A percentile compares a stretch with the other conserved stretches of the same genome.
Evolutionary conservation across 257 asterid species (phyloP).

Genomic region (Ligustrum vulgare): DNA sequence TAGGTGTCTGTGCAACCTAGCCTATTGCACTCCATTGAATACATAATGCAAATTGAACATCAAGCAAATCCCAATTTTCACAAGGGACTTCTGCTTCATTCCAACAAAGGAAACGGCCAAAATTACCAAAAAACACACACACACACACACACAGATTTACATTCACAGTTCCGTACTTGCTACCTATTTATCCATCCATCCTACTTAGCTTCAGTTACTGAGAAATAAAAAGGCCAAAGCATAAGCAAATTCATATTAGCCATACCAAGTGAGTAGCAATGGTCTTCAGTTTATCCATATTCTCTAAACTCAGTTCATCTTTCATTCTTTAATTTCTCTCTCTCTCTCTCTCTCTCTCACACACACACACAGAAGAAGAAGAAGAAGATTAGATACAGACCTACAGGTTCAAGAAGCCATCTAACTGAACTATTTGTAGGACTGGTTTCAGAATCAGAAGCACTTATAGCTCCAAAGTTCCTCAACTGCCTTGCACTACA

Average conservation of each 20-base stretch:
- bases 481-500: constrained; percentile 40
- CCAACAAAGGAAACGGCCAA: not conserved
- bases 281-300: not conserved
- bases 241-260: not conserved
- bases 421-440: constrained; percentile 38
- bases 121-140: no score
- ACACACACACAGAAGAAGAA: no score
- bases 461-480: constrained; percentile 47
- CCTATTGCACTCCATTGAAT: not conserved
- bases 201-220: not conserved
- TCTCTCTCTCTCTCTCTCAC: not conserved
- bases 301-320: constrained; percentile 4
- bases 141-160: not conserved
- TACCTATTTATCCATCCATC: constrained; percentile 13
- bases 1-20: no score
- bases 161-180: not conserved
- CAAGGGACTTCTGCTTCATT: not conserved
- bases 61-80: not conserved
- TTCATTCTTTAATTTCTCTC: not conserved
- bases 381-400: constrained; percentile 27
- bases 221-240: no score
- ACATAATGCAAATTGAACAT: not conserved
- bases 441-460: constrained; percentile 44
- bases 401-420: constrained; percentile 87
- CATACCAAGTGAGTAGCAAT: no score